A percentile compares a stretch with the other conserved stretches of the same genome.
Conservation (phyloP, 495 filamentous ascomycete genomes). For the Xylaria acuta region DNA sequence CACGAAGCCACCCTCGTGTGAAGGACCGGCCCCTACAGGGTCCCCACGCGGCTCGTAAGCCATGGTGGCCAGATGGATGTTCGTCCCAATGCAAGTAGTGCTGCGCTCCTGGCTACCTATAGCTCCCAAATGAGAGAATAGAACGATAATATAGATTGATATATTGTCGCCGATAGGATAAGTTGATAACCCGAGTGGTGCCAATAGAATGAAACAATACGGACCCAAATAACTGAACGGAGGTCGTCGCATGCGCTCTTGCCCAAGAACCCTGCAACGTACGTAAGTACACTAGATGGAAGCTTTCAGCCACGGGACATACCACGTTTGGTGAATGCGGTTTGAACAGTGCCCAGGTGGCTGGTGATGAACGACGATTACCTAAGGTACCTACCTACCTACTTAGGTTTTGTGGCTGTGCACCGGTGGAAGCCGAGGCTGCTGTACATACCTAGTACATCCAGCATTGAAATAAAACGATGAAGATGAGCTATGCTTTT, state of each 20-base stretch:
- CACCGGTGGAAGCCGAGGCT: not conserved
- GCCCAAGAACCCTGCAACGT: conserved; percentile 1
- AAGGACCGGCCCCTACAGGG: conserved; percentile 43
- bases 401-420: conserved; percentile 1
- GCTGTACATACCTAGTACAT: too few species aligned
- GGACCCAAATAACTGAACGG: not conserved
- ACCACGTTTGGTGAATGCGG: not conserved
- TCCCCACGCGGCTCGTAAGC: conserved; percentile 53
- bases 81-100: conserved; percentile 13
- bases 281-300: not conserved
- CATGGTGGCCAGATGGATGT: conserved; percentile 40
- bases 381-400: too few species aligned
- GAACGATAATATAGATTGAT: not conserved
- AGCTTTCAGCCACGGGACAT: conserved; percentile 24
- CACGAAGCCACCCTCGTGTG: conserved; percentile 47
- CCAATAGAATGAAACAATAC: not conserved
- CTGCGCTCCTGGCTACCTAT: not conserved
- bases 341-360: not conserved
- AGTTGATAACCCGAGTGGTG: not conserved
- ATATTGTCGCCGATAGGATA: conserved; percentile 16
- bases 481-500: not conserved
- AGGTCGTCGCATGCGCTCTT: conserved; percentile 10
- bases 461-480: not conserved
- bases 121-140: not conserved
- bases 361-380: not conserved